Evolutionary conservation across 2,329 filamentous ascomycete species (phyloP).

Genomic region (Colletotrichum kahawae): DNA sequence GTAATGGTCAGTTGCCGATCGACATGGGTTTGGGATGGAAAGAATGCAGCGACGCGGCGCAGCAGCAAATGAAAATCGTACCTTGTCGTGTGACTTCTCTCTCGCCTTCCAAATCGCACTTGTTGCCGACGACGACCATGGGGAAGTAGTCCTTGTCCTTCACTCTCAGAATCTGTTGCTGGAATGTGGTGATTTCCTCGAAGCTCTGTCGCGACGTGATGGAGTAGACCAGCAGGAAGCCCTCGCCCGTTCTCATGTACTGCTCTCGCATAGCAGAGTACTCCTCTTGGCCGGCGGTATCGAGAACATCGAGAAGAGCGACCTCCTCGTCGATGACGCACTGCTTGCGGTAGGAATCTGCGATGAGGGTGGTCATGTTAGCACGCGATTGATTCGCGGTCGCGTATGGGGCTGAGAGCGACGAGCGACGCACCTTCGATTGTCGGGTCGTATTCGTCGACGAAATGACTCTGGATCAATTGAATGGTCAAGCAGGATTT

Average conservation of each 20-base stretch:
- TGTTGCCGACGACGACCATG: slow-evolving; percentile 98
- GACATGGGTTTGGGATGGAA: not conserved
- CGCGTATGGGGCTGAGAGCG: not conserved
- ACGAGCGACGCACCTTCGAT: slow-evolving; percentile 79
- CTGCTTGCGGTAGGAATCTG: slow-evolving; percentile 99
- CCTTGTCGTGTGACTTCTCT: slow-evolving; percentile 91
- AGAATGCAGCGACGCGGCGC: not conserved
- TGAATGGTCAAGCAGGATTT: slow-evolving; percentile 99
- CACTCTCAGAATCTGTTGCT: slow-evolving; percentile 96
- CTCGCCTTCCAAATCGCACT: slow-evolving; percentile 96
- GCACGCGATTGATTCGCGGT: slow-evolving; percentile 11
- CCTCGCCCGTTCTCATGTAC: slow-evolving; percentile 99
- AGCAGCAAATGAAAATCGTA: slow-evolving; percentile 48
- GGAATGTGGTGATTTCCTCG: slow-evolving; percentile 97
- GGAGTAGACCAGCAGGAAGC: slow-evolving; percentile 96
- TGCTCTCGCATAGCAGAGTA: slow-evolving; percentile 99
- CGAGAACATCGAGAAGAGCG: slow-evolving; percentile 94
- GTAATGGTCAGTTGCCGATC: not conserved
- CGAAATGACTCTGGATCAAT: slow-evolving; percentile 94
- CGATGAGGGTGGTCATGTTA: slow-evolving; percentile 23
- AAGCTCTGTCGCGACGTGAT: slow-evolving; percentile 98
- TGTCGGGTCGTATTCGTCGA: slow-evolving; percentile 98
- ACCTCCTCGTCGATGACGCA: slow-evolving; percentile 99
- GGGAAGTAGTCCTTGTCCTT: slow-evolving; percentile 99
- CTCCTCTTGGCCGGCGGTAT: slow-evolving; percentile 98